Evolutionary conservation across 192 early-diverging fungal species (phyloP), one percentile per base, ranked within the genome.

Genomic region (Coemansia sp.): DNA sequence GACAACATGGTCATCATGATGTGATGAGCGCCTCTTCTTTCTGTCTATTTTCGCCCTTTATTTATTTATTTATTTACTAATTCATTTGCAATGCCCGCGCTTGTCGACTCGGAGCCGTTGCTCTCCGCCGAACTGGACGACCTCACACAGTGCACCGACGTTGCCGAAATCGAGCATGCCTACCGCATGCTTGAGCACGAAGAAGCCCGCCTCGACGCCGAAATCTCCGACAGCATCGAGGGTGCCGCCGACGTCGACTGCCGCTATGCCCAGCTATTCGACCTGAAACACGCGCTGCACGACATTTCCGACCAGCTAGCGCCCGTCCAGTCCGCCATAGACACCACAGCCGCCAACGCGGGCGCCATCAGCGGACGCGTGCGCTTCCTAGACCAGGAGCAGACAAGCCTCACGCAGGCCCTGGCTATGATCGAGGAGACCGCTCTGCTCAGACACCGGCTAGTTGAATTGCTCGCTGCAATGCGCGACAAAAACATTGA

Each of bases 301-400:
- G 47, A 31, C 19, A 45, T 73, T n/a, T 20, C 42, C 4, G 59
- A 58, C 27, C 41, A 36, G 15, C 60, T 82, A n/a, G 60, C 27
- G 11, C 79, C 79, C 2, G 67, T 66, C 31, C 79, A 73, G 58
- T 25, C 59, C 4, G 67, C 46, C 12, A 72, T 83, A 29, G 75
- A 83, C 25, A 59, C 71, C 6, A 77, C 80, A 0, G 80, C 93
- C 0, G 69, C 74, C 10, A 83, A 93, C 62, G 94, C 95, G 0
- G 93, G 93, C 38, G 85, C 84, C 7, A 95, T 97, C 59, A 93
- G 91, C 67, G 90, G 84, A 20, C 92, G 92, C 70, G 94, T 97
- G 51, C 79, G 95, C 24, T 87, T 90, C 64, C 71, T 97, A 36
- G 95, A 97, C 76, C 77, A 87, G 58, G 93, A 95, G 64, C 87